Conservation (phyloP, 768 basidiomycete species). For the Lyophyllum atratum region DNA sequence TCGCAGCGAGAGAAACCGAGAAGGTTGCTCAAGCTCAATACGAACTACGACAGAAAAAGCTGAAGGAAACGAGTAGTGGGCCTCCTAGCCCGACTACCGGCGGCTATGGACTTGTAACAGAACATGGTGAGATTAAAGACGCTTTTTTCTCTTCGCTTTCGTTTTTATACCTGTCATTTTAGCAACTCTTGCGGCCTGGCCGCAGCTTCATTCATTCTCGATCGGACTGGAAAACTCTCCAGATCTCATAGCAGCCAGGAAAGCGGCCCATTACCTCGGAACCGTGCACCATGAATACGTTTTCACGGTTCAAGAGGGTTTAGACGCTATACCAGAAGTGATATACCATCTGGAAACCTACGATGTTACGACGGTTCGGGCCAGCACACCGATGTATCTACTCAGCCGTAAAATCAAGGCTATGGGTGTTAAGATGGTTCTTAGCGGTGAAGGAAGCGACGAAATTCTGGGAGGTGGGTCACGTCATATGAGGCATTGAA, state of each 20-base stretch:
- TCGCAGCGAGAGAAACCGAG: slow-evolving; percentile 94
- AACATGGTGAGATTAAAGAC: slow-evolving; percentile 48
- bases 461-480: slow-evolving; percentile 89
- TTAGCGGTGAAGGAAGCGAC: slow-evolving; percentile 96
- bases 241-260: slow-evolving; percentile 90
- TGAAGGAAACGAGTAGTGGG: slow-evolving; percentile 55
- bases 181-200: slow-evolving; percentile 88
- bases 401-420: slow-evolving; percentile 98
- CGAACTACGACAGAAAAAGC: slow-evolving; percentile 64
- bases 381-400: slow-evolving; percentile 98
- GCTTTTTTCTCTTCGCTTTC: background rate
- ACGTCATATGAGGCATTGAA: background rate
- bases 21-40: slow-evolving; percentile 82
- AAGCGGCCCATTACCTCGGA: slow-evolving; percentile 90
- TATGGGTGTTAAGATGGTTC: slow-evolving; percentile 99
- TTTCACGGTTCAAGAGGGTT: slow-evolving; percentile 96
- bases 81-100: slow-evolving; percentile 51
- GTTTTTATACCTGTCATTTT: slow-evolving; percentile 9
- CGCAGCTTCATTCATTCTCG: slow-evolving; percentile 96
- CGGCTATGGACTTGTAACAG: slow-evolving; percentile 35
- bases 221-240: slow-evolving; percentile 95
- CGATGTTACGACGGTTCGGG: slow-evolving; percentile 97
- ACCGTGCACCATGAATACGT: slow-evolving; percentile 97
- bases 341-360: slow-evolving; percentile 99
- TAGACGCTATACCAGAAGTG: slow-evolving; percentile 96